Evolutionary conservation across 176 grass and related monocot species (phyloP), one percentile per base, ranked within the genome.

Genomic region (Oryza glaberrima): DNA sequence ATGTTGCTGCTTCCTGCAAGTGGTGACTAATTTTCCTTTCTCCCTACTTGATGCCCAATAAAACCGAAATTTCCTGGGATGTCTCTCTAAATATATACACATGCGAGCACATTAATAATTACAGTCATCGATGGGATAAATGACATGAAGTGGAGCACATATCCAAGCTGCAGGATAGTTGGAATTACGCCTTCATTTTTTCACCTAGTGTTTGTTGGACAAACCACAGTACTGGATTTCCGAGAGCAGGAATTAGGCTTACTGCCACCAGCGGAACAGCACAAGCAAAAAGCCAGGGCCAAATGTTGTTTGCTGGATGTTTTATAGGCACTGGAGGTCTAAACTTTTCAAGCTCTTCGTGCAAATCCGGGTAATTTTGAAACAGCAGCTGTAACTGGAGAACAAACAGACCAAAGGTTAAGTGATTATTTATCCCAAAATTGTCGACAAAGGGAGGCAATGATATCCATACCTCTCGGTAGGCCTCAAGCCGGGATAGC

Each of bases 381-480:
- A 95, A 95, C 58, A 92, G 82, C 32, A 86, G 47, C 20, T 84
- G 73, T 69, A 95, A 47, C 93, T 95, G 82, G 30, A 72, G 13
- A 85, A 83, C 70, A 80, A 28, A 67, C 41, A 51, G 6, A 43
- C 6, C 25, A 7, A 68, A 17, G 22, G 45, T 19, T 51, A 46
- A 45, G 23, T 11, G 2, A 48, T 25, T n/a, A 11, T 25, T 69
- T 41, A 38, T 78, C 16, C 69, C 25, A 2, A 69, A 25, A 78
- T 9, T 4, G n/a, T 19, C 0, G 2, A 45, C 3, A 16, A 35
- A 68, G 64, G 12, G 41, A 61, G 19, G 69, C 8, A 16, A 54
- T 46, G 23, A 0, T 4, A 64, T 17, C 16, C 34, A 7, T 72
- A 95, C 93, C 73, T 90, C 44, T 81, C n/a, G 76, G 80, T 95